Conservation (phyloP, 2,329 filamentous ascomycete genomes). For the Aspergillus sp. region DNA sequence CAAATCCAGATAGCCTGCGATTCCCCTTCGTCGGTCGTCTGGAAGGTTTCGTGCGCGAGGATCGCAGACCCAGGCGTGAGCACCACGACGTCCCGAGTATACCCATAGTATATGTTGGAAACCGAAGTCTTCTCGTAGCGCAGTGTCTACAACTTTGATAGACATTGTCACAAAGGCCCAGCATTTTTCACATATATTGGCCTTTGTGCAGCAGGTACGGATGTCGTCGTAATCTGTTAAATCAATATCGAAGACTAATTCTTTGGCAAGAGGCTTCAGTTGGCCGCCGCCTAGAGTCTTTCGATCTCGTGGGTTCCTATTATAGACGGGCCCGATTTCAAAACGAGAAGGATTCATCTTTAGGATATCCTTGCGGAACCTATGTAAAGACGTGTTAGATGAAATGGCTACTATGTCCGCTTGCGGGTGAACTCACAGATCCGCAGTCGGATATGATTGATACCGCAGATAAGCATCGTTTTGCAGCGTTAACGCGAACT, state of each 20-base stretch:
- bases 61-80: constrained; percentile 98
- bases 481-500: constrained; percentile 93
- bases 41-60: constrained; percentile 80
- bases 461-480: constrained; percentile 93
- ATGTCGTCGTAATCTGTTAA: constrained; percentile 98
- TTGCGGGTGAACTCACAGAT: constrained; percentile 50
- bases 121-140: constrained; percentile 89
- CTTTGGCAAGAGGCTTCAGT: constrained; percentile 86
- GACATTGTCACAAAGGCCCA: constrained; percentile 99
- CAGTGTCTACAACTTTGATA: constrained; percentile 86
- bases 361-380: constrained; percentile 87
- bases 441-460: constrained; percentile 71
- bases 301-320: constrained; percentile 86
- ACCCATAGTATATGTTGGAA: constrained; percentile 98
- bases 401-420: constrained; percentile 16
- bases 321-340: constrained; percentile 98
- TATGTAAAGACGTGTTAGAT: constrained; percentile 31
- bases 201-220: constrained; percentile 89
- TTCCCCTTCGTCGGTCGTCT: constrained; percentile 78
- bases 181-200: constrained; percentile 90
- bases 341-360: constrained; percentile 88
- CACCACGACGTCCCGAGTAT: constrained; percentile 93
- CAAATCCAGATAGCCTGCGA: constrained; percentile 87
- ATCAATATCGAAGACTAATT: constrained; percentile 98
- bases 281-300: constrained; percentile 77